Evolutionary conservation across 352 stramenopile genomes (phyloP).

Genomic region (Phytophthora cactorum): DNA sequence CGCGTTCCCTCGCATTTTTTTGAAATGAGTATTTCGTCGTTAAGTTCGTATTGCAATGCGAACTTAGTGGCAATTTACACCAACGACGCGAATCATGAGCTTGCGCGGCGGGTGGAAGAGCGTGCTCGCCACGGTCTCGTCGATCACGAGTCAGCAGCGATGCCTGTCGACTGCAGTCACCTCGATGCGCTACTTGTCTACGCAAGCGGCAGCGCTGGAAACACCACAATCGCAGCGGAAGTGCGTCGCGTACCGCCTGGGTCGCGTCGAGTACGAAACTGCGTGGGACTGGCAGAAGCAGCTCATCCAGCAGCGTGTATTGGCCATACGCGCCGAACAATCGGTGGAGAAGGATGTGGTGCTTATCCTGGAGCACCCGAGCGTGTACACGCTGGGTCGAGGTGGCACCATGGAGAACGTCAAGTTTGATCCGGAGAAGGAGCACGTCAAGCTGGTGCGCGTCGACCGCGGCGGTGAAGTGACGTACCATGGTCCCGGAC

Average conservation of each 20-base stretch:
- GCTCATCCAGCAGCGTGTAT: conserved; percentile 82
- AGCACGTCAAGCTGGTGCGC: conserved; percentile 91
- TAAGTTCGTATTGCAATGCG: conserved; percentile 10
- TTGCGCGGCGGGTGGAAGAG: conserved; percentile 16
- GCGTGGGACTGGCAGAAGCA: conserved; percentile 90
- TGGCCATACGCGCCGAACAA: conserved; percentile 47
- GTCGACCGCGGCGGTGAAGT: conserved; percentile 99
- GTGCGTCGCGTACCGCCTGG: conserved; percentile 74
- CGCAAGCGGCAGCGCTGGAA: conserved; percentile 2
- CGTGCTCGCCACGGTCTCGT: conserved; percentile 5
- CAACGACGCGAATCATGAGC: conserved; percentile 9
- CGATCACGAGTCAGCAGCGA: conserved; percentile 9
- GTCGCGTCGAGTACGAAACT: conserved; percentile 81
- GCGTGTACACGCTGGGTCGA: conserved; percentile 97
- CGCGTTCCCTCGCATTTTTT: conserved; percentile 27
- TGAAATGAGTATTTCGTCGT: conserved; percentile 1
- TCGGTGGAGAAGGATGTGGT: conserved; percentile 61
- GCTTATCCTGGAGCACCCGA: conserved; percentile 84
- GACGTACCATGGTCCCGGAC: conserved; percentile 98
- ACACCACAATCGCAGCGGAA: conserved; percentile 43
- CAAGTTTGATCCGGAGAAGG: conserved; percentile 71
- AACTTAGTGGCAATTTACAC: conserved; percentile 12
- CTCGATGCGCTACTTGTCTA: conserved; percentile 13
- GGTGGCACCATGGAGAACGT: conserved; percentile 93
- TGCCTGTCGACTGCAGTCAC: not conserved